A percentile compares a stretch with the other conserved stretches of the same genome.
Conservation (phyloP, 176 grass and related monocot genomes). For the Melocanna baccifera region DNA sequence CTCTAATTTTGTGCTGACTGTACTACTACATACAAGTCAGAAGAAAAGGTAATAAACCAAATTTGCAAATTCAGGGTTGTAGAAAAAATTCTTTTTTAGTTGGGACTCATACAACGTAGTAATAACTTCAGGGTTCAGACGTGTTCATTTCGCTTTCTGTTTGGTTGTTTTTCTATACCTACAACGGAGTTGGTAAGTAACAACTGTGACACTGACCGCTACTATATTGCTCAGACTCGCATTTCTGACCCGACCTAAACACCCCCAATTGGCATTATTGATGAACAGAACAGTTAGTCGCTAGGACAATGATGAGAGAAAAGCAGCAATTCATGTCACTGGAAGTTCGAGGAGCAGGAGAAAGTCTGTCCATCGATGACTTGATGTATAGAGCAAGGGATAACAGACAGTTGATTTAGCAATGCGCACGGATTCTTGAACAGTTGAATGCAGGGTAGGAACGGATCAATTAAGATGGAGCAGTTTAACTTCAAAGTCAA, state of each 20-base stretch:
- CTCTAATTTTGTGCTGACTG: background rate
- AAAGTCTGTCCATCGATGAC: background rate
- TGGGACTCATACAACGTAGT: background rate
- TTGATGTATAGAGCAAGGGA: background rate
- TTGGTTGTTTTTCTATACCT: constrained; percentile 9
- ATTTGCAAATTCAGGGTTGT: background rate
- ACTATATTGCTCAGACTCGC: background rate
- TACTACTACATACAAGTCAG: background rate
- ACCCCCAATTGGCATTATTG: background rate
- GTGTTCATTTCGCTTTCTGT: constrained; percentile 25
- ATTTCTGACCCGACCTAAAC: constrained; percentile 25
- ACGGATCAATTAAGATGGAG: background rate
- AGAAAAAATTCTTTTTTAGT: background rate
- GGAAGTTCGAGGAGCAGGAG: background rate
- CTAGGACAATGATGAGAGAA: background rate
- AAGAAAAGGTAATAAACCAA: background rate
- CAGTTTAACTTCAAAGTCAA: background rate
- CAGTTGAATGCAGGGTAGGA: background rate
- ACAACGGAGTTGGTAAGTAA: constrained; percentile 34
- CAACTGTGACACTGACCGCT: constrained; percentile 29
- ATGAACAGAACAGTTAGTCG: background rate
- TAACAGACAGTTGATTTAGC: background rate
- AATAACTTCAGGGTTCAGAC: background rate
- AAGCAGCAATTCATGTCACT: background rate
- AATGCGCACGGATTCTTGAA: background rate